A percentile compares a stretch with the other conserved stretches of the same genome.
phyloP scores from a whole-genome alignment of 805 yeast genomes.

The Monosporozyma yasuniensis region DNA sequence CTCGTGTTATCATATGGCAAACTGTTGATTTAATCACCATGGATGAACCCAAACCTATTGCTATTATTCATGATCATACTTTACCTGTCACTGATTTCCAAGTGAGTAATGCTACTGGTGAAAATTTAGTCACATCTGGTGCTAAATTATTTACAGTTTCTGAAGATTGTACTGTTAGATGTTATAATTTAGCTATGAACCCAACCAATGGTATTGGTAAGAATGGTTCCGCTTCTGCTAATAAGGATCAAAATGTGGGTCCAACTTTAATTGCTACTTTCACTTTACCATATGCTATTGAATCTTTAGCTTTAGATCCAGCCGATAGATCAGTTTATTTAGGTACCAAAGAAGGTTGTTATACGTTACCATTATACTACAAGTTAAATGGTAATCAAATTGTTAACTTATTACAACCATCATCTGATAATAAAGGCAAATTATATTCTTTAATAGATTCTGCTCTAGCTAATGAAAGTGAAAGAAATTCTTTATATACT shows the following conservation, averaged over 20 bases:
- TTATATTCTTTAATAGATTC: slow-evolving; percentile 42
- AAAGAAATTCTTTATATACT: slow-evolving; percentile 14
- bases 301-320: slow-evolving; percentile 60
- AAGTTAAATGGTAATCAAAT: slow-evolving; percentile 33
- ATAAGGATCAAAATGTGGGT: slow-evolving; percentile 21
- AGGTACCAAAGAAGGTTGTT: slow-evolving; percentile 55
- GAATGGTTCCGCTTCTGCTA: neutral
- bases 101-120: slow-evolving; percentile 39
- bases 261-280: slow-evolving; percentile 53
- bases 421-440: slow-evolving; percentile 31
- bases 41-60: slow-evolving; percentile 46
- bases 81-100: slow-evolving; percentile 36
- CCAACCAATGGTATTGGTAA: slow-evolving; percentile 4
- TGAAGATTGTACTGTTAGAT: slow-evolving; percentile 62
- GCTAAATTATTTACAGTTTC: slow-evolving; percentile 61
- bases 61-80: slow-evolving; percentile 50
- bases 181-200: slow-evolving; percentile 46
- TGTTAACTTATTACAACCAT: slow-evolving; percentile 40
- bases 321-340: slow-evolving; percentile 66
- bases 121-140: slow-evolving; percentile 35
- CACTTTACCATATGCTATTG: slow-evolving; percentile 52
- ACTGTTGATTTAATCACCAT: slow-evolving; percentile 43
- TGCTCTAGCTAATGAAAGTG: slow-evolving; percentile 30
- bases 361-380: slow-evolving; percentile 21
- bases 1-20: slow-evolving; percentile 70